Percentiles rank a stretch among this genome's conserved stretches.
Conservation (phyloP, 805 yeast genomes). For the Sporopachydermia quercuum region DNA sequence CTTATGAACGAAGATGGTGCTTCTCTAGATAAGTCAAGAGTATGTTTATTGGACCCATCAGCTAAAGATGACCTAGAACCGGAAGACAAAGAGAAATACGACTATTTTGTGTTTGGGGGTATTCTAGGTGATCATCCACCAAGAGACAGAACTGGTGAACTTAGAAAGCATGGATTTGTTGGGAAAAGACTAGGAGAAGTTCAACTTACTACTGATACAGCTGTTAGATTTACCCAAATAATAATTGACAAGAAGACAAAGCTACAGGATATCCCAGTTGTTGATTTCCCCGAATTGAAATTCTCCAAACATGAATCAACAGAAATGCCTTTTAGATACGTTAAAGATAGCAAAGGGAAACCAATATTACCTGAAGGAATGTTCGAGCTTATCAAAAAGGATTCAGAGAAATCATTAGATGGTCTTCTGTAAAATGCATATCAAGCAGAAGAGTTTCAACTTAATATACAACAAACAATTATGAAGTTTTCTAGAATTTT, state of each 20-base stretch:
- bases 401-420: slow-evolving; percentile 70
- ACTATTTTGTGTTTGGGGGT: slow-evolving; percentile 92
- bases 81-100: slow-evolving; percentile 47
- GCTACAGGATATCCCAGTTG: slow-evolving; percentile 50
- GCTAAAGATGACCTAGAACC: slow-evolving; percentile 67
- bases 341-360: slow-evolving; percentile 40
- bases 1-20: slow-evolving; percentile 15
- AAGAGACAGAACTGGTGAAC: slow-evolving; percentile 84
- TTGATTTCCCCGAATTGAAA: slow-evolving; percentile 89
- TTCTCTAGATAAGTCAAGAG: slow-evolving; percentile 30
- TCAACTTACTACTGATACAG: slow-evolving; percentile 98
- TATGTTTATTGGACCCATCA: slow-evolving; percentile 82
- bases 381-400: slow-evolving; percentile 73
- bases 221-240: slow-evolving; percentile 77
- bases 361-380: slow-evolving; percentile 90
- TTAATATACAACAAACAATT: too few species aligned
- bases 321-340: slow-evolving; percentile 95
- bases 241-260: slow-evolving; percentile 42
- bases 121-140: slow-evolving; percentile 81
- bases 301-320: slow-evolving; percentile 83
- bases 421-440: slow-evolving; percentile 37
- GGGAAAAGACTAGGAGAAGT: slow-evolving; percentile 78
- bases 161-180: slow-evolving; percentile 71
- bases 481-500: too few species aligned
- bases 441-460: too few species aligned